Conservation (phyloP, 352 stramenopile genomes). For the Globisporangium lucens region DNA sequence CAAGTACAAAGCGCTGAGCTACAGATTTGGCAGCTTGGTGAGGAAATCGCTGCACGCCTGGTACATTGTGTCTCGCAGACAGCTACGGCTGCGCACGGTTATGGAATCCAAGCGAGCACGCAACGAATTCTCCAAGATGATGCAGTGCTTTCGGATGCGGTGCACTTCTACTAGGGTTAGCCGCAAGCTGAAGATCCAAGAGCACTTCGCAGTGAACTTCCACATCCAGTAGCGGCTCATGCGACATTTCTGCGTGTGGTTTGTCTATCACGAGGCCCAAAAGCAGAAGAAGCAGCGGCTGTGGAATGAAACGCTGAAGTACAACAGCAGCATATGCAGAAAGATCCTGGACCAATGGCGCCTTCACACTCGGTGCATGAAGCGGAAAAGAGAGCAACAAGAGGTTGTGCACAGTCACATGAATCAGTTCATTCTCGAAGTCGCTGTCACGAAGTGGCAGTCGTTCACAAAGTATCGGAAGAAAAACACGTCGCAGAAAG, state of each 20-base stretch:
- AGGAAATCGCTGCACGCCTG: conserved; percentile 24
- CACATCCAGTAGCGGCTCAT: not conserved
- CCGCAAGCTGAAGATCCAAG: not conserved
- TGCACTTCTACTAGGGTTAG: not conserved
- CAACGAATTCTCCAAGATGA: not conserved
- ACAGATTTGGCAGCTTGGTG: conserved; percentile 28
- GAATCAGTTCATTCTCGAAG: not conserved
- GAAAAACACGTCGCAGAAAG: not conserved
- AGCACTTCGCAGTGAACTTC: not conserved
- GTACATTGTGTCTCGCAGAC: conserved; percentile 21
- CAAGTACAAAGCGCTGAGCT: conserved; percentile 23
- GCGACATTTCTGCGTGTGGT: conserved; percentile 8
- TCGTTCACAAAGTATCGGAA: not conserved
- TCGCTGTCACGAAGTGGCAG: not conserved
- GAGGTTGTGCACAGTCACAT: not conserved
- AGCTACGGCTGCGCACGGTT: conserved; percentile 19
- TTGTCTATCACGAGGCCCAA: not conserved
- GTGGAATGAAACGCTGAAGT: not conserved
- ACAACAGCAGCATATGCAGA: not conserved
- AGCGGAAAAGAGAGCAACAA: not conserved
- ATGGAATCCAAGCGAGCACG: conserved; percentile 7
- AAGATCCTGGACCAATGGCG: conserved; percentile 1
- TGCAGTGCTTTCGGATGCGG: conserved; percentile 8
- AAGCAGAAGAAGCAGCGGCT: conserved; percentile 3
- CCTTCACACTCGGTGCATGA: not conserved